Evolutionary conservation across 805 yeast genomes (phyloP), one percentile per base, ranked within the genome.

Genomic region (Starmerella scarabaei): DNA sequence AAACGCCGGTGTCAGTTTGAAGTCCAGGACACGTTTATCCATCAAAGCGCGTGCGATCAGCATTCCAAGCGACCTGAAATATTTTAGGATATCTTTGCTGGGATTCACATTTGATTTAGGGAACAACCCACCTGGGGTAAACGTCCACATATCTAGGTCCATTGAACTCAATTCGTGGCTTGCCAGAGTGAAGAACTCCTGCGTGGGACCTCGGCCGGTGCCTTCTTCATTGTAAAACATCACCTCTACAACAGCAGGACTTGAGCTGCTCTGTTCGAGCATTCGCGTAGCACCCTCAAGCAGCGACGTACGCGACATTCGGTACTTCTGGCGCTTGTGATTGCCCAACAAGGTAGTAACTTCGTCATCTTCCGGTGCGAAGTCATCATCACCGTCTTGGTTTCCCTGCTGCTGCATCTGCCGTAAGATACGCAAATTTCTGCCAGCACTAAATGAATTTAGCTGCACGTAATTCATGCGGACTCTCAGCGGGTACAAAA

Each of bases 181-280:
- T 2, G 82, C 84, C 14, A 68, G 64, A 0, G 96, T 75, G 54
- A 84, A 88, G 54, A 91, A 88, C 59, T 88, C 98, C 47, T 86
- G 65, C 0, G 98, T 88, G 3, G 98, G 98, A 0, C 98, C 98
- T 33, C 85, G 62, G 0, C 98, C 98, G 0, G 94, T 78, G n/a
- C 97, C 98, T 5, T 71, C 94, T 57, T 88, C 98, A 48, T 79
- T 85, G 47, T 69, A 74, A 53, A 80, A 88, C 56, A 86, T 94
- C 41, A 91, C 76, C 52, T 88, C 97, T 18, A 88, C 61, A 4
- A 81, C 65, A 21, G 84, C 79, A 1, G 94, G 85, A n/a, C 77
- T 69, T 0, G 80, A 62, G 0, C 91, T 93, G 56, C 83, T 79
- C 36, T 72, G 63, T 33, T 75, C 78, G 58, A 91, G 63, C 2